A percentile compares a stretch with the other conserved stretches of the same genome.
phyloP scores from a whole-genome alignment of 208 protist genomes.

The Trypanosoma avium region DNA sequence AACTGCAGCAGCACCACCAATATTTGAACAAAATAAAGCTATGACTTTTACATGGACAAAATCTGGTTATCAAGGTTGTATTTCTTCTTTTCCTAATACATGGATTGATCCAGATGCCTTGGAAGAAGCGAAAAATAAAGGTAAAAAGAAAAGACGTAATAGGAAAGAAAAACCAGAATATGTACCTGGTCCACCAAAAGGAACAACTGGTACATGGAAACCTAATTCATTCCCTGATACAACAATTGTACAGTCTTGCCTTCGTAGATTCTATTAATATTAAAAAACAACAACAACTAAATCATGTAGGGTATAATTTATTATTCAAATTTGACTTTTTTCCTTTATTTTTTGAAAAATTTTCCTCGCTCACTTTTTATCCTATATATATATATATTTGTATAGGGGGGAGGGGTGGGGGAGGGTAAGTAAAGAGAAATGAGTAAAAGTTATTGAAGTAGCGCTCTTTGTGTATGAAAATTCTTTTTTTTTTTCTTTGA shows the following conservation, averaged over 20 bases:
- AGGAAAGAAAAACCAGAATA: conserved; percentile 32
- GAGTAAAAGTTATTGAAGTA: too few relatives aligned
- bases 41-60: conserved; percentile 42
- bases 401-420: too few relatives aligned
- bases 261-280: conserved; percentile 76
- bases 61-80: conserved; percentile 49
- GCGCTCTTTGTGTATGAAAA: too few relatives aligned
- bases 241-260: conserved; percentile 75
- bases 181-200: conserved; percentile 34
- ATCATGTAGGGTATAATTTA: too few relatives aligned
- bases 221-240: conserved; percentile 76
- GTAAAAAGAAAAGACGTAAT: conserved; percentile 28
- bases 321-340: too few relatives aligned
- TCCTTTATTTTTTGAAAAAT: background rate
- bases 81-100: conserved; percentile 75
- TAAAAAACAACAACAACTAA: background rate
- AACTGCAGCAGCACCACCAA: conserved; percentile 4
- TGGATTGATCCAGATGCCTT: conserved; percentile 47
- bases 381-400: too few relatives aligned
- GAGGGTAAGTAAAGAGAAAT: too few relatives aligned
- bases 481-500: too few relatives aligned
- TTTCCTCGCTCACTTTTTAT: too few relatives aligned
- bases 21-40: conserved; percentile 37
- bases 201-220: conserved; percentile 55
- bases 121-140: conserved; percentile 29